Conservation (phyloP, 1,284 basidiomycete species). For the Chalciporus sp. region DNA sequence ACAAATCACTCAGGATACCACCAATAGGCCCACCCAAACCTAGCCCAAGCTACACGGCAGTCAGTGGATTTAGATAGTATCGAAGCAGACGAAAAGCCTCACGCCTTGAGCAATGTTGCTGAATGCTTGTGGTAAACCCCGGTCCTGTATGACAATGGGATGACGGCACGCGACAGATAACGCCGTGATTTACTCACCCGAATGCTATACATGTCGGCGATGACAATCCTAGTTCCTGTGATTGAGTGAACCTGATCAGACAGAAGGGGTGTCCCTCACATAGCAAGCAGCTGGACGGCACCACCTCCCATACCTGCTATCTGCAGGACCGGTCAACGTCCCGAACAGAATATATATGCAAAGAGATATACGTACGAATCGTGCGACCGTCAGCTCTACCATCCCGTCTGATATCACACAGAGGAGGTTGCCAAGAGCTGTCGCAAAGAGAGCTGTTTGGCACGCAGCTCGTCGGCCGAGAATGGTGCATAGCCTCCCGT, state of each 20-base stretch:
- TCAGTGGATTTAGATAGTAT: neutral
- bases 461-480: conserved; percentile 21
- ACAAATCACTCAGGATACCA: conserved; percentile 23
- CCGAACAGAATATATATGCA: neutral
- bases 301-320: conserved; percentile 21
- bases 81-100: neutral
- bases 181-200: conserved; percentile 9
- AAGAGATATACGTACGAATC: conserved; percentile 17
- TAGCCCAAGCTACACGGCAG: conserved; percentile 15
- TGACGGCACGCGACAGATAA: neutral
- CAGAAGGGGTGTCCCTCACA: conserved; percentile 6
- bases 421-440: conserved; percentile 14
- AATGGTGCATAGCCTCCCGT: conserved; percentile 27
- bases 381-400: conserved; percentile 20
- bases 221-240: conserved; percentile 18
- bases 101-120: conserved; percentile 15
- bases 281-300: conserved; percentile 21
- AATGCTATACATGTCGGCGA: conserved; percentile 22
- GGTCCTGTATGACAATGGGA: conserved; percentile 9
- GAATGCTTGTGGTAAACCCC: conserved; percentile 23
- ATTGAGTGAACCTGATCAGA: neutral
- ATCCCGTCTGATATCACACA: conserved; percentile 20
- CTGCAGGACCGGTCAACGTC: neutral
- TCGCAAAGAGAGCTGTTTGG: conserved; percentile 16
- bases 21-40: conserved; percentile 24